phyloP scores from a whole-genome alignment of 805 yeast species.

The Spathaspora passalidarum region DNA sequence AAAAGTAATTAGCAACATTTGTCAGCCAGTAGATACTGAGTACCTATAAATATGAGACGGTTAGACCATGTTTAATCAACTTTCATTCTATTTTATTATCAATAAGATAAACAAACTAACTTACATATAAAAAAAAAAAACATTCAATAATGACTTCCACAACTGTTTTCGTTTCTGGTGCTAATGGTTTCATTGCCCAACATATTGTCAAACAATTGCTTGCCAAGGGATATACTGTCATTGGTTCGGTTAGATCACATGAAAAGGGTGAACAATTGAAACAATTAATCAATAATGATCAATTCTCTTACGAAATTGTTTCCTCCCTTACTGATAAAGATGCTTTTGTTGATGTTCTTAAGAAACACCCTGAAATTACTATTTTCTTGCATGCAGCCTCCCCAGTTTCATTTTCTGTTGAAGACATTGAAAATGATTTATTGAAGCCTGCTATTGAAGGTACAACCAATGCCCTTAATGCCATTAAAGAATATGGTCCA shows the following conservation, averaged over 20 bases:
- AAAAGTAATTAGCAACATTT: no score
- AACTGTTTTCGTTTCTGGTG: constrained; percentile 48
- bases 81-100: no score
- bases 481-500: constrained; percentile 39
- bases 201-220: constrained; percentile 43
- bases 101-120: no score
- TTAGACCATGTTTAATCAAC: no score
- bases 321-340: constrained; percentile 13
- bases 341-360: constrained; percentile 21
- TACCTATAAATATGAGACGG: no score
- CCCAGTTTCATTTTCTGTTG: constrained; percentile 16
- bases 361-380: constrained; percentile 19
- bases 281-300: constrained; percentile 19
- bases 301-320: constrained; percentile 19
- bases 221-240: constrained; percentile 38
- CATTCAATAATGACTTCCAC: constrained; percentile 4
- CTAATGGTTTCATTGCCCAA: constrained; percentile 52
- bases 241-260: constrained; percentile 16
- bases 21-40: no score
- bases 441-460: constrained; percentile 53
- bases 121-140: no score
- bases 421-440: constrained; percentile 41
- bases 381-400: constrained; percentile 26
- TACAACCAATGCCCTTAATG: constrained; percentile 44
- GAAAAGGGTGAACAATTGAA: constrained; percentile 29